These are phyloP conservation scores for Fragaria ananassa DNA, from an alignment of 306 rosid species.

Conservation along the genomic window DNA sequence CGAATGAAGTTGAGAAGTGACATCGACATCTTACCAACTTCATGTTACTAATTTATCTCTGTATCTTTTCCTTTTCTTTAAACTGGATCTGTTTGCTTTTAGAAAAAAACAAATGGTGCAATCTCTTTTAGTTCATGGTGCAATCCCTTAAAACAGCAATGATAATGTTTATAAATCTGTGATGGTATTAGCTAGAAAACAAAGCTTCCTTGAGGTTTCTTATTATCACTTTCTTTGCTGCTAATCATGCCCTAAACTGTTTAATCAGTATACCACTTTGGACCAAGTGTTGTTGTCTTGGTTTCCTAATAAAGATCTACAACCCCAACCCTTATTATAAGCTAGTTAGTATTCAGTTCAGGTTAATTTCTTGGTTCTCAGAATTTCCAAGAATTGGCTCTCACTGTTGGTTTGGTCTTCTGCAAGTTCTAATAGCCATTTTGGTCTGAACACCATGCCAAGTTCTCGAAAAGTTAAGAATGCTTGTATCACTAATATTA, in stretches of 20 bases:
- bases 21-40: conserved; percentile 42
- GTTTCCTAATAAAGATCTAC: not conserved
- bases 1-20: conserved; percentile 20
- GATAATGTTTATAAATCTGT: conserved; percentile 17
- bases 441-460: not conserved
- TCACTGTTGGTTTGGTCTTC: not conserved
- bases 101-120: conserved; percentile 7
- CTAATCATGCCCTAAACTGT: conserved; percentile 1
- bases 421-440: not conserved
- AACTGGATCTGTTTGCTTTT: not conserved
- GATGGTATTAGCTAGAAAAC: conserved; percentile 16
- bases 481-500: not conserved
- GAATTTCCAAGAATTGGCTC: not conserved
- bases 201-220: conserved; percentile 24
- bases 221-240: not conserved
- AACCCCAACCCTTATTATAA: not conserved
- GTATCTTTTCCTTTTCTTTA: not conserved
- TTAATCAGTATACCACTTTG: conserved; percentile 1
- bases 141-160: conserved; percentile 7
- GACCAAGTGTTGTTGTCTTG: conserved; percentile 3
- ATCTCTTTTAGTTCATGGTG: conserved; percentile 30
- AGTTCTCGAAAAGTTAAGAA: not conserved
- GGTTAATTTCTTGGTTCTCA: not conserved
- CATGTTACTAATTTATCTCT: not conserved
- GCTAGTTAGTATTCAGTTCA: not conserved